phyloP scores from a whole-genome alignment of 345 rosid genomes.

The Bruguiera gymnorhiza region DNA sequence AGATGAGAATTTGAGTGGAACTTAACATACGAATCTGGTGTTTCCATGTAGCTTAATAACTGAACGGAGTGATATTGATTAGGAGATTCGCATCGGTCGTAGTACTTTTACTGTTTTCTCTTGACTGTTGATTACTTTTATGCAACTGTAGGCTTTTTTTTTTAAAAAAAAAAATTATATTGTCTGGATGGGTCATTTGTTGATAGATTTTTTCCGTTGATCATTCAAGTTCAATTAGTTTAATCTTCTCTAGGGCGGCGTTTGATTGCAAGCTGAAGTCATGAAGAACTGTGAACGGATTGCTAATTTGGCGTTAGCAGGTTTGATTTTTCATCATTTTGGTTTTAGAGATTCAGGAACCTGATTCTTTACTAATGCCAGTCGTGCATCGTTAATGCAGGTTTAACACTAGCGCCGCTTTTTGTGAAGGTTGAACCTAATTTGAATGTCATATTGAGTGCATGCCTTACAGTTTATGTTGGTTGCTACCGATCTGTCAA shows the following conservation, averaged over 20 bases:
- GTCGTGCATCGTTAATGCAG: constrained; percentile 38
- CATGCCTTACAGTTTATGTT: constrained; percentile 85
- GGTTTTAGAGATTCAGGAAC: not conserved
- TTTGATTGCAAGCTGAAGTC: constrained; percentile 4
- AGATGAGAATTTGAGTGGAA: too few species aligned
- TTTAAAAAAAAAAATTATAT: not conserved
- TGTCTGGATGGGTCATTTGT: not conserved
- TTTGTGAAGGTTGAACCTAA: constrained; percentile 84
- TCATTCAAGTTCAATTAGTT: not conserved
- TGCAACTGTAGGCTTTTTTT: not conserved
- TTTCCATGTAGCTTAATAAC: not conserved
- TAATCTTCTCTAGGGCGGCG: not conserved
- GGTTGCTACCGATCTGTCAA: constrained; percentile 99
- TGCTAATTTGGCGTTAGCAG: constrained; percentile 81
- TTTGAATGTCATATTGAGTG: constrained; percentile 83
- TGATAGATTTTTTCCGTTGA: not conserved
- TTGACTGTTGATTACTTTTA: not conserved
- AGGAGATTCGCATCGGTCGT: not conserved
- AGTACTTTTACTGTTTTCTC: not conserved
- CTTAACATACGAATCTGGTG: too few species aligned
- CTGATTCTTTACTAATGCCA: not conserved
- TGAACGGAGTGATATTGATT: not conserved
- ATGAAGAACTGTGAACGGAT: constrained; percentile 81
- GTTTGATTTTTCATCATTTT: constrained; percentile 24
- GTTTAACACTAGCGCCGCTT: constrained; percentile 88